Evolutionary conservation across 78 protist species (phyloP).

Genomic region (Emiliania huxleyi): DNA sequence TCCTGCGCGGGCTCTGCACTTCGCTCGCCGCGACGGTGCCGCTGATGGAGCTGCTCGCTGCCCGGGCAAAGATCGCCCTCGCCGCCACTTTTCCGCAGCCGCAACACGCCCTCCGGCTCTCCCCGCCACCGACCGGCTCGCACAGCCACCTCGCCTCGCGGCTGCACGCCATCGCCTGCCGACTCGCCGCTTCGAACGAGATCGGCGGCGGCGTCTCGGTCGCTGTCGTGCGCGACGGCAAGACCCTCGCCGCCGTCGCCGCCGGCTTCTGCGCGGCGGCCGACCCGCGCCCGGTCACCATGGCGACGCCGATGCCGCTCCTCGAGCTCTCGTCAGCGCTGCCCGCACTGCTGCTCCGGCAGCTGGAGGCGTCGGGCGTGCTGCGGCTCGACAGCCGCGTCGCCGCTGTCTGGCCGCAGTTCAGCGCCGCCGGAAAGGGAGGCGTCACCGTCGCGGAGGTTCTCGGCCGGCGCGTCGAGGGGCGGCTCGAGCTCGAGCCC

Average conservation of each 20-base stretch:
- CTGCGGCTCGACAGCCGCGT: background rate
- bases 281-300: background rate
- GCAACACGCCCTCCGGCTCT: background rate
- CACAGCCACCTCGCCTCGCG: background rate
- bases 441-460: background rate
- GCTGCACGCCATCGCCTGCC: background rate
- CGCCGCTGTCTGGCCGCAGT: background rate
- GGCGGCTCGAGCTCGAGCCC: background rate
- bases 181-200: background rate
- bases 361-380: background rate
- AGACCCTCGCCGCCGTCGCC: background rate
- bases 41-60: background rate
- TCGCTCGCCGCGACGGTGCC: background rate
- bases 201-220: background rate
- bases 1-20: background rate
- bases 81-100: background rate
- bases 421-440: background rate
- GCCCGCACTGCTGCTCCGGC: background rate
- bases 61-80: background rate
- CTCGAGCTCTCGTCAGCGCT: background rate
- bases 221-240: background rate
- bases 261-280: background rate
- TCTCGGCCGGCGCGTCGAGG: background rate
- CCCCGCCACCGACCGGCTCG: background rate
- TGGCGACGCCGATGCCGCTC: background rate